Conservation (phyloP, 2,329 filamentous ascomycete genomes). For the Fusarium caatingaense region DNA sequence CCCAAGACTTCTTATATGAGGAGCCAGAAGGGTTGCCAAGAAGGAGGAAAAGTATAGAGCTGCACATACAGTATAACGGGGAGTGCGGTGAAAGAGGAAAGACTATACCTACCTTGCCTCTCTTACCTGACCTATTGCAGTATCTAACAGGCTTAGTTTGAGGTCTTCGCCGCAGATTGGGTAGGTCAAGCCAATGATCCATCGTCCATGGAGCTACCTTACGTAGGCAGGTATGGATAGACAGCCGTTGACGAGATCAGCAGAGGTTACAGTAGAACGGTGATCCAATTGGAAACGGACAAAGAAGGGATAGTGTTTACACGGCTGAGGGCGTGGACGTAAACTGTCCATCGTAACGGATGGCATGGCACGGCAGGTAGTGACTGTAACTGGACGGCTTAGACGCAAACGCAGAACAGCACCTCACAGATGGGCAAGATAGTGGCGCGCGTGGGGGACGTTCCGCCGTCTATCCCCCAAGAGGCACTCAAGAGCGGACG, state of each 20-base stretch:
- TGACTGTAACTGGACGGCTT: conserved; percentile 19
- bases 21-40: conserved; percentile 25
- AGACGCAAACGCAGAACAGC: conserved; percentile 28
- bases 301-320: conserved; percentile 10
- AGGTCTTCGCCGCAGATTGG: conserved; percentile 30
- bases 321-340: conserved; percentile 39
- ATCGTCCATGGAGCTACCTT: conserved; percentile 30
- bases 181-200: conserved; percentile 19
- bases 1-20: conserved; percentile 43
- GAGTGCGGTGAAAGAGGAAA: conserved; percentile 36
- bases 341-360: conserved; percentile 20
- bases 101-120: conserved; percentile 3
- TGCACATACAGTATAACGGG: conserved; percentile 30
- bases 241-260: conserved; percentile 43
- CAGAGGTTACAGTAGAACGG: conserved; percentile 29
- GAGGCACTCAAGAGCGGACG: conserved; percentile 20
- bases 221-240: conserved; percentile 15
- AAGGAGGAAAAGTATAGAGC: conserved; percentile 28
- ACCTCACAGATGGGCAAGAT: conserved; percentile 36
- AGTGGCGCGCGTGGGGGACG: conserved; percentile 44
- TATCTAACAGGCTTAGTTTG: conserved; percentile 24
- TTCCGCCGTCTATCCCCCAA: conserved; percentile 18
- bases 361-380: conserved; percentile 18
- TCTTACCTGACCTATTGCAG: conserved; percentile 12
- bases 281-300: conserved; percentile 22